phyloP scores from a whole-genome alignment of 140 eudicot species.

The Senecio squalidus region DNA sequence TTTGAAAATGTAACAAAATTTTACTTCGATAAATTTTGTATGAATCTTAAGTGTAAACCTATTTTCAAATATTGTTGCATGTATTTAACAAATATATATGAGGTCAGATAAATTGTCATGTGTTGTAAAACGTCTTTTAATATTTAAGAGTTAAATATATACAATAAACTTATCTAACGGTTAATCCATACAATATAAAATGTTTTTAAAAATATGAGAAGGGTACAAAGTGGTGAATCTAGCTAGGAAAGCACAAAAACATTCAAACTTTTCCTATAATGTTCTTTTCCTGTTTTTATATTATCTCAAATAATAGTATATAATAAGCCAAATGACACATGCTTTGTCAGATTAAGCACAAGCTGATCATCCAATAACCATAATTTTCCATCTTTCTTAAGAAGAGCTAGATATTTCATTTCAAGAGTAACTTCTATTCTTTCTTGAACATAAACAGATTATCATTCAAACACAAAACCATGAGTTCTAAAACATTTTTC shows the following conservation, averaged over 20 bases:
- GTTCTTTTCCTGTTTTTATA: neutral
- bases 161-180: no score
- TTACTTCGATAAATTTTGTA: no score
- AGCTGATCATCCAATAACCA: slow-evolving; percentile 37
- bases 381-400: slow-evolving; percentile 31
- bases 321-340: slow-evolving; percentile 44
- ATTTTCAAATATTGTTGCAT: no score
- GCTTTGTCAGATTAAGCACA: slow-evolving; percentile 60
- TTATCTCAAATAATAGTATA: slow-evolving; percentile 9
- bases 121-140: no score
- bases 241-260: neutral
- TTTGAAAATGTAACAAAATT: no score
- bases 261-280: slow-evolving; percentile 3
- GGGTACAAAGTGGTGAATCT: slow-evolving; percentile 7
- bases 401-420: slow-evolving; percentile 29
- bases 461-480: slow-evolving; percentile 15
- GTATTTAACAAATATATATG: no score
- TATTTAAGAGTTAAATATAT: no score
- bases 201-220: neutral
- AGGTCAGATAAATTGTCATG: no score
- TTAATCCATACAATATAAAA: neutral
- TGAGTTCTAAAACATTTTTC: slow-evolving; percentile 20
- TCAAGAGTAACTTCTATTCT: slow-evolving; percentile 17
- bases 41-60: no score
- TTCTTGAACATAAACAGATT: slow-evolving; percentile 5